A percentile compares a stretch with the other conserved stretches of the same genome.
Evolutionary conservation across 1,284 basidiomycete genomes (phyloP).

Genomic region (Leccinum huronense): DNA sequence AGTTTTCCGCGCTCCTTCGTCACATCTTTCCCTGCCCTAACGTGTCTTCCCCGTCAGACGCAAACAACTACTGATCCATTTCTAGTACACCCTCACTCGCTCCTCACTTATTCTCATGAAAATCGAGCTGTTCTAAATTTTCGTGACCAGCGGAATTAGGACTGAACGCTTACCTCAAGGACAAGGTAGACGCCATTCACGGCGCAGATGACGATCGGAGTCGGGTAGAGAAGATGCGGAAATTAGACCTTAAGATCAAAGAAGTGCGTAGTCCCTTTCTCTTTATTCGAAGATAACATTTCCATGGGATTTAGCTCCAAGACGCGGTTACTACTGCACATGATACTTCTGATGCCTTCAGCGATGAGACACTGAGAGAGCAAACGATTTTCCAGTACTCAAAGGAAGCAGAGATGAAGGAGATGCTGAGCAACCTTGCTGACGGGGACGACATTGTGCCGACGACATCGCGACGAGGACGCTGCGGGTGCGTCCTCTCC

Average conservation of each 20-base stretch:
- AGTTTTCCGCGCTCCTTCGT: constrained; percentile 84
- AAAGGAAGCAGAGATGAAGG: constrained; percentile 95
- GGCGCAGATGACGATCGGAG: constrained; percentile 94
- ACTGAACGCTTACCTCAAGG: constrained; percentile 89
- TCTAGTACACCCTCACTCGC: constrained; percentile 84
- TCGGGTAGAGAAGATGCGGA: constrained; percentile 88
- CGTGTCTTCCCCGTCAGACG: constrained; percentile 51
- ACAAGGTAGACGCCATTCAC: constrained; percentile 86
- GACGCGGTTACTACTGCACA: constrained; percentile 94
- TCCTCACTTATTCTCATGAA: constrained; percentile 85
- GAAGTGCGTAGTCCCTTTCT: constrained; percentile 58
- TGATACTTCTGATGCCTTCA: constrained; percentile 94
- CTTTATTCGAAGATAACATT: not conserved
- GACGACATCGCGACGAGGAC: no score
- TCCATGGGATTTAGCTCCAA: constrained; percentile 63
- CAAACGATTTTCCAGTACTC: constrained; percentile 86
- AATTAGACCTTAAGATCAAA: constrained; percentile 90
- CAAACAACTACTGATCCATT: constrained; percentile 85
- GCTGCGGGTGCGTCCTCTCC: no score
- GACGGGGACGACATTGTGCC: constrained; percentile 63
- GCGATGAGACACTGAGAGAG: constrained; percentile 89
- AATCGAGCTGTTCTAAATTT: constrained; percentile 91
- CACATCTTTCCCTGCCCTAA: constrained; percentile 40
- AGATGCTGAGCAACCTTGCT: constrained; percentile 83
- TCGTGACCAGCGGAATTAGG: constrained; percentile 88